Base-by-base conservation (phyloP, 768 basidiomycete genomes). In the Russula virescens region DNA sequence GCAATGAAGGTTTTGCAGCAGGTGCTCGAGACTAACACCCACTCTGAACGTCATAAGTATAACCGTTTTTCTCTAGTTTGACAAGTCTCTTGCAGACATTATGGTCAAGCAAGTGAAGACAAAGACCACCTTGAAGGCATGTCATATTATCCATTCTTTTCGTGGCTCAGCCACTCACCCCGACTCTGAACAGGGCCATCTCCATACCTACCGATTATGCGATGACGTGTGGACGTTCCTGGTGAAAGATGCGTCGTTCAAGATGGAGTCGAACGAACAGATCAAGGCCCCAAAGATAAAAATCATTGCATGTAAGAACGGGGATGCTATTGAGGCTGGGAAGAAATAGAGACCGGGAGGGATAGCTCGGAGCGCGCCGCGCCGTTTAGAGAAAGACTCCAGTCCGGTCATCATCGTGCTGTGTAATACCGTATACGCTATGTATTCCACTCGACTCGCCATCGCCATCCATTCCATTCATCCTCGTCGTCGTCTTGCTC, bases 201-300 rank as follows among this genome's bases (percentile, higher is more conserved):
- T 98, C 58, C 84, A 89, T 68, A 98, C 94, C 2, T 99, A 97
- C 74, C 85, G 92, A 9, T 80, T 93, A 4, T 93, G 91, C 73
- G 94, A 96, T 76, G 94, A 95, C 71, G 96, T 98, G 52, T 98
- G 97, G 97, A 98, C 96, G 57, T 99, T 98, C 75, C 91, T 96
- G 65, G 90, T 98, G 55, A 91, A 94, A 74, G 87, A 95, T 68
- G 89, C 95, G 10, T 77, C 78, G 18, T 96, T 99, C 77, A 98
- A 98, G 77, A 94, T 98, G 88, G 97, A 99, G 74, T 83, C 86
- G 66, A 90, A 89, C 73, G 87, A 91, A 8, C 71, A 77, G 85
- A 72, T 93, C 61, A 77, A 73, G 45, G 81, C 89, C 5, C 81
- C 83, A 31, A 85, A 89, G 73, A 92, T 97, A 75, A 97, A 98